Percentiles rank a stretch among this genome's conserved stretches.
Evolutionary conservation across 108 stramenopile species (phyloP).

Genomic region (Parietichytrium sp.): DNA sequence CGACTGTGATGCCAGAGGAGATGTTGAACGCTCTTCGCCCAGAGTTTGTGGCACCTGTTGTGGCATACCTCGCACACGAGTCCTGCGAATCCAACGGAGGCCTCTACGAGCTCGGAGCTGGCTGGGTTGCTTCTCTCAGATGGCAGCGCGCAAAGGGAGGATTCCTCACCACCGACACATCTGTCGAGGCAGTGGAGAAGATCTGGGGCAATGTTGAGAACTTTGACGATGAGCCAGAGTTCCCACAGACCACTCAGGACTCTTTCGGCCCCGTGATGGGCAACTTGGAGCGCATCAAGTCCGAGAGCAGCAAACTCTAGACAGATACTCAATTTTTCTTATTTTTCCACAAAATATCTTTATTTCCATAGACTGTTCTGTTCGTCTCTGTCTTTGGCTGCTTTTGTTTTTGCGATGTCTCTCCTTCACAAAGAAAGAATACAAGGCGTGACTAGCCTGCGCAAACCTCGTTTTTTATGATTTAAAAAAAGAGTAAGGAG

Average conservation of each 20-base stretch:
- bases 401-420: too few relatives aligned
- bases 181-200: conserved; percentile 13
- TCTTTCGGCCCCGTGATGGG: conserved; percentile 34
- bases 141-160: conserved; percentile 43
- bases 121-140: conserved; percentile 40
- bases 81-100: conserved; percentile 22
- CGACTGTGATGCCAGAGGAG: conserved; percentile 46
- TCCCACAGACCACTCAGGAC: conserved; percentile 20
- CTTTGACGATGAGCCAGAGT: conserved; percentile 33
- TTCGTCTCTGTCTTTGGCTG: too few relatives aligned
- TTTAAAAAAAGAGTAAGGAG: too few relatives aligned
- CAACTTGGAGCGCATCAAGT: conserved; percentile 35
- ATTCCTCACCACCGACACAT: not conserved
- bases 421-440: too few relatives aligned
- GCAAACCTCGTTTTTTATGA: too few relatives aligned
- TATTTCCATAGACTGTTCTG: too few relatives aligned
- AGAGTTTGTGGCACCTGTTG: conserved; percentile 49
- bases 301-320: conserved; percentile 2
- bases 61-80: conserved; percentile 48
- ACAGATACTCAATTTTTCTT: not conserved
- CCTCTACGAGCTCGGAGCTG: conserved; percentile 42
- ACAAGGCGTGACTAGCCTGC: too few relatives aligned
- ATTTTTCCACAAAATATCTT: too few relatives aligned
- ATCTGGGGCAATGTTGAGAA: not conserved
- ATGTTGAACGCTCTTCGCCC: conserved; percentile 45